Evolutionary conservation across 306 rosid genomes (phyloP).

Genomic region (Hippophae gyantsensis): DNA sequence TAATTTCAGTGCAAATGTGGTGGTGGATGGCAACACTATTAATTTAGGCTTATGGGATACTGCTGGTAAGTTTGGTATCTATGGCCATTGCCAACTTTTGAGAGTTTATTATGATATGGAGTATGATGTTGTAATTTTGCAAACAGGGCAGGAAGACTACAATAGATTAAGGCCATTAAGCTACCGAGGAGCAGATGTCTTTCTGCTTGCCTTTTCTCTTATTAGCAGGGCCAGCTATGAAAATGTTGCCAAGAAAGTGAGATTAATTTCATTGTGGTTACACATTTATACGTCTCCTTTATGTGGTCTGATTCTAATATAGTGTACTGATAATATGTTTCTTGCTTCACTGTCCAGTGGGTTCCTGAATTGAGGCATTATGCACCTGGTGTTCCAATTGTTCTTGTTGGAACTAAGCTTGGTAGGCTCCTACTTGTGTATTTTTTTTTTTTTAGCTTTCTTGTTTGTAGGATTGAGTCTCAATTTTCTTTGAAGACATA

Average conservation of each 20-base stretch:
- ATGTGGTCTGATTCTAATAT: background rate
- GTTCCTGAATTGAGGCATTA: conserved; percentile 94
- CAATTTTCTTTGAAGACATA: too few relatives aligned
- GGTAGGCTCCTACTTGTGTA: conserved; percentile 38
- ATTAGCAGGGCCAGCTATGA: conserved; percentile 98
- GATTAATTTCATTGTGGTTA: conserved; percentile 7
- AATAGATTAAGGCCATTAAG: conserved; percentile 92
- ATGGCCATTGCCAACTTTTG: background rate
- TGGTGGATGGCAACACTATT: conserved; percentile 95
- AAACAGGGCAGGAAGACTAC: conserved; percentile 95
- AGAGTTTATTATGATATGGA: conserved; percentile 1
- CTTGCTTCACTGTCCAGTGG: conserved; percentile 46
- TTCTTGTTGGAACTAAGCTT: conserved; percentile 94
- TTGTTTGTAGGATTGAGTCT: background rate
- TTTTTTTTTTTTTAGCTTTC: background rate
- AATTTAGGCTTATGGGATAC: conserved; percentile 98
- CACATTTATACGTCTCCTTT: background rate
- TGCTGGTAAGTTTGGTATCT: conserved; percentile 49
- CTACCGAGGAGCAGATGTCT: conserved; percentile 96
- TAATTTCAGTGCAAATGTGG: conserved; percentile 96
- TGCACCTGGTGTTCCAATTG: conserved; percentile 93
- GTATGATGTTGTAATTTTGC: too few relatives aligned
- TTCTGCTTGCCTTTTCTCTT: conserved; percentile 88
- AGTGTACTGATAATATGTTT: background rate
- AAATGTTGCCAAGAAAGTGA: conserved; percentile 85